Evolutionary conservation across 306 rosid genomes (phyloP), one percentile per base, ranked within the genome.

Genomic region (Psophocarpus tetragonolobus): DNA sequence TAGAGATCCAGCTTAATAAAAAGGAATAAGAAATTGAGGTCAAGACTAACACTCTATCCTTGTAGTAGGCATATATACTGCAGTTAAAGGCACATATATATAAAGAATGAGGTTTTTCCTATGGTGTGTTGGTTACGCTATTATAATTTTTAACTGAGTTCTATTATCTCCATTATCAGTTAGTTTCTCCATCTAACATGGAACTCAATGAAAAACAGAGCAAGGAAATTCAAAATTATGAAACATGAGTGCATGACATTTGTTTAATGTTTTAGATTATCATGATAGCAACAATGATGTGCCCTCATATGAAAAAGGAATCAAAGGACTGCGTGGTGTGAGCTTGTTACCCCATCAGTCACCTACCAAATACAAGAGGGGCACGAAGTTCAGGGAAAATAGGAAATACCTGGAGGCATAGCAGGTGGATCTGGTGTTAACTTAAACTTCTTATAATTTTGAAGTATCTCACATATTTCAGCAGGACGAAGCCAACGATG

Each of bases 401-500:
- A 62, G 60, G 27, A 15, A 61, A 70, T 83, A 91, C 97, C 92
- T 84, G 92, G 80, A 68, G 92, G 93, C 84, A 23, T 85, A 75
- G 79, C 41, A 1, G 91, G 94, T 8, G 93, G 91, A 84, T 75
- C 85, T 6, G 91, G 64, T 30, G 92, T 78, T 68, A 91, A 65
- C 73, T 76, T 79, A 83, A 89, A 91, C 81, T 36, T 81, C 23
- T 35, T 81, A 78, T 80, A 74, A 84, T 90, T 92, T 79, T 79
- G 86, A 78, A 90, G 94, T 86, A 91, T 87, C 82, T 88, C 88
- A 17, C 91, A 85, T 51, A 91, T 87, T 83, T 91, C 97, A 73
- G 84, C 78, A 1, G 97, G 91, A 21, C 94, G 85, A 51, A 91
- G 91, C 97, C 97, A 90, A 6, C 97, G 89, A 38, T 79, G 80